Percentiles rank a stretch among this genome's conserved stretches.
Evolutionary conservation across 768 basidiomycete genomes (phyloP).

Genomic region (Tylopilus cervinicoccineus): DNA sequence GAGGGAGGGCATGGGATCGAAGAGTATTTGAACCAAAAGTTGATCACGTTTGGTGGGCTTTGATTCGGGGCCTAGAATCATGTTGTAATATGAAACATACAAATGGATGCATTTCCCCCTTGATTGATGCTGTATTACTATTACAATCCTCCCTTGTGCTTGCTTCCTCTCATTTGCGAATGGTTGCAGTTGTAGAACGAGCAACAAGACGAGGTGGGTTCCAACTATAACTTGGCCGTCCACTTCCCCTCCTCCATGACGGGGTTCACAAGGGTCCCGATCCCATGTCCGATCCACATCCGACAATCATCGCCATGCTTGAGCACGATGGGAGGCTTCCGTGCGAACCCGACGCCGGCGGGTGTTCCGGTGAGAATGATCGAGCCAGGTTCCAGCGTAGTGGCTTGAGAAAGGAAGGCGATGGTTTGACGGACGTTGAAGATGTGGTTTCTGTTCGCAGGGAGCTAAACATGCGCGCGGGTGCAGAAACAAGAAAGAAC

Average conservation of each 20-base stretch:
- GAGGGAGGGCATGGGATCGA: conserved; percentile 90
- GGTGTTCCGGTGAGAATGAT: conserved; percentile 84
- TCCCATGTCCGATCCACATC: conserved; percentile 65
- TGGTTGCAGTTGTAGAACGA: not conserved
- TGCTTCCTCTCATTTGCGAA: not conserved
- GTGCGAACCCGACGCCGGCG: conserved; percentile 77
- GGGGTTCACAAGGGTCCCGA: conserved; percentile 76
- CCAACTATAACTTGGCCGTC: conserved; percentile 39
- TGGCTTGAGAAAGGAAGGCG: conserved; percentile 78
- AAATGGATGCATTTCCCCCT: not conserved
- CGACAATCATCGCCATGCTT: conserved; percentile 71
- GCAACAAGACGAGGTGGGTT: not conserved
- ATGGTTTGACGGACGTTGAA: conserved; percentile 77
- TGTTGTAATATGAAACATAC: not conserved
- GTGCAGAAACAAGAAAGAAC: not conserved
- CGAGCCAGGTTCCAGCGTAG: conserved; percentile 76
- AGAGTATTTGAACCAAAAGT: conserved; percentile 81
- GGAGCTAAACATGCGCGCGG: not conserved
- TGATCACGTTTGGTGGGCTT: conserved; percentile 78
- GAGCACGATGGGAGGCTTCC: conserved; percentile 64
- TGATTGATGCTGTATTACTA: not conserved
- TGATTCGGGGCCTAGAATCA: conserved; percentile 15
- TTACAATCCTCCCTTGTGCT: not conserved
- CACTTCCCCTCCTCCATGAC: conserved; percentile 62
- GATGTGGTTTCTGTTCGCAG: conserved; percentile 61